Percentiles rank a stretch among this genome's conserved stretches.
phyloP scores from a whole-genome alignment of 2,329 filamentous ascomycete species.

The Xylariaceae sp. region DNA sequence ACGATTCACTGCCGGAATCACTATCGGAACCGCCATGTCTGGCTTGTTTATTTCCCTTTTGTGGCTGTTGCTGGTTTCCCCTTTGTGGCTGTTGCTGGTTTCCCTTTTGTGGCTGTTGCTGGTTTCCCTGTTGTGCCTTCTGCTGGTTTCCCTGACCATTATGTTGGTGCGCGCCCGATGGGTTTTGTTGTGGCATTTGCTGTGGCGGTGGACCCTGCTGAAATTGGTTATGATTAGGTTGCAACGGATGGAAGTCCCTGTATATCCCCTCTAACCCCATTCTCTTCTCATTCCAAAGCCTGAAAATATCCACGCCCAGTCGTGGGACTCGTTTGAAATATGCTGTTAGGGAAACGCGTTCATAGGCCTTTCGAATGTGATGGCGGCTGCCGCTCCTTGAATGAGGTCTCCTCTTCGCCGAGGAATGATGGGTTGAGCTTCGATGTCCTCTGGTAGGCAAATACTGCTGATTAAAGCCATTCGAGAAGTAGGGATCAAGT shows the following conservation, averaged over 20 bases:
- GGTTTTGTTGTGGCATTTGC: background rate
- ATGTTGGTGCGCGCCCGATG: background rate
- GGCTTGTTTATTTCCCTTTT: background rate
- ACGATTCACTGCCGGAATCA: slow-evolving; percentile 25
- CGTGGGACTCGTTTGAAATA: slow-evolving; percentile 54
- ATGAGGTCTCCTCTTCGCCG: slow-evolving; percentile 9
- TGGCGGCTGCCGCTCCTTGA: slow-evolving; percentile 23
- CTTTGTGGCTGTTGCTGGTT: no score
- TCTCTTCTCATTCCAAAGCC: slow-evolving; percentile 33
- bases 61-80: no score
- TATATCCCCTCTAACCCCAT: background rate
- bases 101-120: no score
- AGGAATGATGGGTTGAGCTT: background rate
- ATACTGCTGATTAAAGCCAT: background rate
- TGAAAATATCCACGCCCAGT: slow-evolving; percentile 38
- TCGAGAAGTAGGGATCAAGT: slow-evolving; percentile 31
- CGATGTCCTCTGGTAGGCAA: slow-evolving; percentile 14
- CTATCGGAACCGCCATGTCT: slow-evolving; percentile 11
- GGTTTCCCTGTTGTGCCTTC: no score
- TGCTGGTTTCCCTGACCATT: no score
- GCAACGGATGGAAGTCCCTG: background rate
- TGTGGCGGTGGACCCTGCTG: background rate
- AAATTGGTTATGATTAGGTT: background rate
- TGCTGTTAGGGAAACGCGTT: slow-evolving; percentile 51
- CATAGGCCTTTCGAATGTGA: slow-evolving; percentile 42